Evolutionary conservation across 78 protist species (phyloP).

Genomic region (Planoprotostelium fungivorum): DNA sequence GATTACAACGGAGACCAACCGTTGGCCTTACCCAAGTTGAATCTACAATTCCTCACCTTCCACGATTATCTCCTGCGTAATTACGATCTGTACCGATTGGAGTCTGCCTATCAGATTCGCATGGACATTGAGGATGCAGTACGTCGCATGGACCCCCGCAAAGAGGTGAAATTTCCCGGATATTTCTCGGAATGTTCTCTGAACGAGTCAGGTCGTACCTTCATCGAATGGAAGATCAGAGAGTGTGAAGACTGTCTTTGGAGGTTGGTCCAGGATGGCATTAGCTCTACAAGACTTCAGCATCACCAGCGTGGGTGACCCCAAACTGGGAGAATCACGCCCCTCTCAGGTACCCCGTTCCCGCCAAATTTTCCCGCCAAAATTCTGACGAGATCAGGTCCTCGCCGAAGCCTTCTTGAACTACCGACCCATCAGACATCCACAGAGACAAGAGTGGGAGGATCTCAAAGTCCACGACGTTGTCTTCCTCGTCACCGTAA

Average conservation of each 20-base stretch:
- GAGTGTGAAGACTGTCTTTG: slow-evolving; percentile 23
- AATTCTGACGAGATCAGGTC: slow-evolving; percentile 3
- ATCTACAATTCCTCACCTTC: slow-evolving; percentile 91
- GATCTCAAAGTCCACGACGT: slow-evolving; percentile 74
- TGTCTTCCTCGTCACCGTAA: slow-evolving; percentile 66
- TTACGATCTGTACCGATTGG: slow-evolving; percentile 80
- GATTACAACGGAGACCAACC: slow-evolving; percentile 15
- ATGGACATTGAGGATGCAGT: slow-evolving; percentile 77
- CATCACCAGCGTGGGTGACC: slow-evolving; percentile 46
- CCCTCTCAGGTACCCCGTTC: slow-evolving; percentile 70
- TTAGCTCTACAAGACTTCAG: slow-evolving; percentile 53
- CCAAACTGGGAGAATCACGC: slow-evolving; percentile 74
- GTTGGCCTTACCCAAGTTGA: slow-evolving; percentile 86
- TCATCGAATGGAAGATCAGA: not conserved
- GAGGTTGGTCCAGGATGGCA: slow-evolving; percentile 86
- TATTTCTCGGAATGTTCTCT: not conserved
- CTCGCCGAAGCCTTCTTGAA: not conserved
- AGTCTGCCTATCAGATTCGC: slow-evolving; percentile 78
- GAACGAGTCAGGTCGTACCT: slow-evolving; percentile 7
- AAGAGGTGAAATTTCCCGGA: not conserved
- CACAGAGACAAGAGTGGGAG: slow-evolving; percentile 76
- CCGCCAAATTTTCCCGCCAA: not conserved
- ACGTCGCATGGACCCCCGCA: slow-evolving; percentile 36
- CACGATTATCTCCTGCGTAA: slow-evolving; percentile 92
- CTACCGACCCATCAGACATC: not conserved